phyloP scores from a whole-genome alignment of 331 rosid species.

The Acacia concinna region DNA sequence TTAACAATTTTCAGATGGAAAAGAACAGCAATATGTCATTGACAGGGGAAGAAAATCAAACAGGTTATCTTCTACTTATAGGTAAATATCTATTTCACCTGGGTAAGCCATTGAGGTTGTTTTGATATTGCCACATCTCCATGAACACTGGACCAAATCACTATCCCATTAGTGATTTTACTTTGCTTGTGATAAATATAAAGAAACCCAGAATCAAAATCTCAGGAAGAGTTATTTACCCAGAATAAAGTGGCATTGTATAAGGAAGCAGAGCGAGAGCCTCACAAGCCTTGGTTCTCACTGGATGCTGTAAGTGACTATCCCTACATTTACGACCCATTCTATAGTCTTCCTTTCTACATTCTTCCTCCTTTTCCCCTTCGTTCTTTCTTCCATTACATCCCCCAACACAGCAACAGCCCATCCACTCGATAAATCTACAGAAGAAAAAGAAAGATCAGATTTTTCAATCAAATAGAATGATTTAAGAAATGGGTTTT shows the following conservation, averaged over 20 bases:
- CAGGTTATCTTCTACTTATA: not conserved
- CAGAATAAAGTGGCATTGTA: slow-evolving; percentile 60
- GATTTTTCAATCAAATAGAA: not conserved
- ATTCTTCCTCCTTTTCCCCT: slow-evolving; percentile 43
- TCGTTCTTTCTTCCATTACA: slow-evolving; percentile 30
- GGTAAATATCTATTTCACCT: slow-evolving; percentile 1
- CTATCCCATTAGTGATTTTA: slow-evolving; percentile 7
- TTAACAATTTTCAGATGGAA: not conserved
- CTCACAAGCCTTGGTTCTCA: slow-evolving; percentile 68
- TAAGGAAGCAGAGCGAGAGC: slow-evolving; percentile 65
- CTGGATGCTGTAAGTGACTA: slow-evolving; percentile 46
- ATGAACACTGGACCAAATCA: slow-evolving; percentile 53
- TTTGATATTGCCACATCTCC: slow-evolving; percentile 78
- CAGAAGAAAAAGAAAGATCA: not conserved
- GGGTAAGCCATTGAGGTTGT: slow-evolving; percentile 68
- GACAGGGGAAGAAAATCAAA: not conserved
- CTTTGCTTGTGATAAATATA: not conserved
- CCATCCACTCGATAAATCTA: slow-evolving; percentile 76
- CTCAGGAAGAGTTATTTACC: slow-evolving; percentile 37
- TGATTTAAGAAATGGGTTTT: not conserved
- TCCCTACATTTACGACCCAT: slow-evolving; percentile 56
- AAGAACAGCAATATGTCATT: not conserved
- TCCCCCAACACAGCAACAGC: slow-evolving; percentile 73
- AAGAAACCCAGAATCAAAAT: not conserved
- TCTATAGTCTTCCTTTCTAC: not conserved